Percentiles rank a stretch among this genome's conserved stretches.
phyloP scores from a whole-genome alignment of 257 asterid genomes.

The Przewalskia tangutica region DNA sequence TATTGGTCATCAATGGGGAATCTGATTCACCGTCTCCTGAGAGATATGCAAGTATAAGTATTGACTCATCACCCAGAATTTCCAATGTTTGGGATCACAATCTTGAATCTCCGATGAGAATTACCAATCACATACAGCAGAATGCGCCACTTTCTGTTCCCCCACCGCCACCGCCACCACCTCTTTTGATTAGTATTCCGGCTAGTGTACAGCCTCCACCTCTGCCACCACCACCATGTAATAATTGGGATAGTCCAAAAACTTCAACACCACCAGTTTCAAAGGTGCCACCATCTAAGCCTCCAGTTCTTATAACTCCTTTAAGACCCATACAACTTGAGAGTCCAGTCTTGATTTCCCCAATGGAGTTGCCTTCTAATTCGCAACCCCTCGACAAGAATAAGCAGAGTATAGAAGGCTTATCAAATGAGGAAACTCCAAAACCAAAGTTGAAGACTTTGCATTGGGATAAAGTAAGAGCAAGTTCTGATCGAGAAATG shows the following conservation, averaged over 20 bases:
- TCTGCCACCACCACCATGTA: conserved; percentile 41
- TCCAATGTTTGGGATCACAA: conserved; percentile 33
- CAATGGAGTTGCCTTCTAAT: conserved; percentile 47
- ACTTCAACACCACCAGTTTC: conserved; percentile 46
- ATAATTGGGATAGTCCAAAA: conserved; percentile 54
- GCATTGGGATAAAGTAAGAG: conserved; percentile 98
- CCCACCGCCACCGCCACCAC: conserved; percentile 19
- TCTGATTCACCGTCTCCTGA: conserved; percentile 39
- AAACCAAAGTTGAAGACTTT: conserved; percentile 85
- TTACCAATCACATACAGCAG: conserved; percentile 12
- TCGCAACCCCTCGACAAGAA: conserved; percentile 14
- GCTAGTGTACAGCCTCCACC: conserved; percentile 21
- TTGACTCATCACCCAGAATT: conserved; percentile 50
- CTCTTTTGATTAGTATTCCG: conserved; percentile 17
- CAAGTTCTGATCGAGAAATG: conserved; percentile 89
- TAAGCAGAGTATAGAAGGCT: conserved; percentile 13
- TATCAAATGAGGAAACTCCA: conserved; percentile 35
- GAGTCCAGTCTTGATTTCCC: conserved; percentile 33
- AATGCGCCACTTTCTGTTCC: conserved; percentile 10
- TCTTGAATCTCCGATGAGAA: conserved; percentile 12
- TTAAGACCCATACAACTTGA: conserved; percentile 38
- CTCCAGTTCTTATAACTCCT: conserved; percentile 37
- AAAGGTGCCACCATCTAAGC: conserved; percentile 16
- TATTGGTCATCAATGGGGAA: conserved; percentile 11
- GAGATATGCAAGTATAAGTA: conserved; percentile 44